Evolutionary conservation across 2,329 filamentous ascomycete genomes (phyloP).

Genomic region (Simplicillium aogashimaense): DNA sequence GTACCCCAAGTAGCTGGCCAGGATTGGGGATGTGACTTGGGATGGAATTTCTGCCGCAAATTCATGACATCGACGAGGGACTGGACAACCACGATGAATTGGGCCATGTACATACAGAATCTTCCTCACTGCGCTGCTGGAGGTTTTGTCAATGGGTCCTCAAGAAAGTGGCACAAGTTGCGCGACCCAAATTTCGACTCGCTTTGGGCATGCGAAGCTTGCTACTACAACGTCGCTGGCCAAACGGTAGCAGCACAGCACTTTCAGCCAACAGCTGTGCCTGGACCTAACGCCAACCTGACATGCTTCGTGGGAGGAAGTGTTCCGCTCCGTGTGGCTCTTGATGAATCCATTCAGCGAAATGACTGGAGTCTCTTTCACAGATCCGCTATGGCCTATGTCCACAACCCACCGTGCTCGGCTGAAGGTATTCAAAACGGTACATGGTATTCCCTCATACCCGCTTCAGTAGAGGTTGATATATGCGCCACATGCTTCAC

Average conservation of each 20-base stretch:
- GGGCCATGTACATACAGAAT: background rate
- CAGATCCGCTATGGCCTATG: background rate
- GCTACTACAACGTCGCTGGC: constrained; percentile 3
- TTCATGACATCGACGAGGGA: background rate
- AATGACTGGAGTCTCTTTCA: constrained; percentile 1
- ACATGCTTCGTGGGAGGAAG: background rate
- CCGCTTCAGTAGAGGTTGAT: background rate
- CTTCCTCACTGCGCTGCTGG: background rate
- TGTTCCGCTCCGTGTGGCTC: background rate
- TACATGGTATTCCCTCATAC: background rate
- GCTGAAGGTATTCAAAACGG: background rate
- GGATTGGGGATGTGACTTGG: background rate
- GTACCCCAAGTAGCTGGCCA: background rate
- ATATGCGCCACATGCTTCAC: constrained; percentile 1
- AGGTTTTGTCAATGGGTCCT: background rate
- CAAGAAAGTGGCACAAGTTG: constrained; percentile 1
- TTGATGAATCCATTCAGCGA: constrained; percentile 1
- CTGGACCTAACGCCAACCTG: background rate
- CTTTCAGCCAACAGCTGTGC: background rate
- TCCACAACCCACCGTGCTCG: background rate
- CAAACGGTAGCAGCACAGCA: background rate
- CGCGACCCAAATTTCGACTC: background rate
- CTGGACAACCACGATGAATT: constrained; percentile 1
- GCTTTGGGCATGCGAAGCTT: constrained; percentile 1
- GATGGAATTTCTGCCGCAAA: constrained; percentile 1